Evolutionary conservation across 495 filamentous ascomycete genomes (phyloP).

Genomic region (Podospora comata): DNA sequence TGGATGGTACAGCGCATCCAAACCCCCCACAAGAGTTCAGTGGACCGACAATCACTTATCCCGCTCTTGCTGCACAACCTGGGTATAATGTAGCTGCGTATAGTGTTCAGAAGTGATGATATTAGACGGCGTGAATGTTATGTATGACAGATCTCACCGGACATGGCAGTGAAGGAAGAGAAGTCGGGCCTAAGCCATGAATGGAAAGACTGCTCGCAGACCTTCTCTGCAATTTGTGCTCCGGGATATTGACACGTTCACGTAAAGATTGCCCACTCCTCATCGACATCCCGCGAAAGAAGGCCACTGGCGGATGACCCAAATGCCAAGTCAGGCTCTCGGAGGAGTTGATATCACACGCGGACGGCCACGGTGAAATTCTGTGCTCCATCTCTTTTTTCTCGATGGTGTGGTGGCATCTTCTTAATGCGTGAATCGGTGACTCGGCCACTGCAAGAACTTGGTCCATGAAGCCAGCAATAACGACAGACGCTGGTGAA

Average conservation of each 20-base stretch:
- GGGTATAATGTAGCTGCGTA: too few species aligned
- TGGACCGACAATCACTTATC: too few species aligned
- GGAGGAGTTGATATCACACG: conserved; percentile 11
- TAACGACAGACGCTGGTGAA: conserved; percentile 22
- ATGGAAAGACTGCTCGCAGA: conserved; percentile 18
- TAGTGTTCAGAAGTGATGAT: too few species aligned
- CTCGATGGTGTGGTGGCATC: too few species aligned
- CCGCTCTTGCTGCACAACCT: too few species aligned
- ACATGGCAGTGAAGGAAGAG: too few species aligned
- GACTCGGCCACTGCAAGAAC: conserved; percentile 13
- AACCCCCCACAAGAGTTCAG: too few species aligned
- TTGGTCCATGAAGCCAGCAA: conserved; percentile 22
- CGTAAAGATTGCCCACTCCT: conserved; percentile 13
- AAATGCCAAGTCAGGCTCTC: conserved; percentile 18
- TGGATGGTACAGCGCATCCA: too few species aligned
- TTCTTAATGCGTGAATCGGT: background rate
- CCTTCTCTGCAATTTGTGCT: conserved; percentile 19
- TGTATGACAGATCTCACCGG: too few species aligned
- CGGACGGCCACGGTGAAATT: conserved; percentile 27
- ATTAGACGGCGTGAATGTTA: too few species aligned
- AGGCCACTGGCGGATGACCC: conserved; percentile 22
- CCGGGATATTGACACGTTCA: conserved; percentile 27
- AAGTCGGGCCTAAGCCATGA: conserved; percentile 18
- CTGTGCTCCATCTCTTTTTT: conserved; percentile 10
- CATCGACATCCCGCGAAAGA: background rate